Base-by-base conservation (phyloP, 108 stramenopile species). In the Poteriospumella lacustris region DNA sequence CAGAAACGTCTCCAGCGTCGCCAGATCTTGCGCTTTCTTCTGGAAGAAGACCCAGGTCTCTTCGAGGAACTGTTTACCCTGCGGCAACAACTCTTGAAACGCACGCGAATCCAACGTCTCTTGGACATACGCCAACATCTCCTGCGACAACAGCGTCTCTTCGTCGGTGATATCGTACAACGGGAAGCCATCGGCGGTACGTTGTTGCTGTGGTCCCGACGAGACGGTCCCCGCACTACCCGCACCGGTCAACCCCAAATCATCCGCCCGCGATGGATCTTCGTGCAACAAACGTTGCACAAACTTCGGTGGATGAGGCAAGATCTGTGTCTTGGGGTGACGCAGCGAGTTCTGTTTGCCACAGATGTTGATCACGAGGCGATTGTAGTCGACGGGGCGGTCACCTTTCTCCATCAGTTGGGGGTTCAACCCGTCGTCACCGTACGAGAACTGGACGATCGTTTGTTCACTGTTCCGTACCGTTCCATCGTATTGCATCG, bases 371-470 rank as follows among this genome's bases (percentile, higher is more conserved):
- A 0, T 28, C 1, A 29, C n/a, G 39, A 29, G 24, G 31, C 12
- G 28, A 15, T 0, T 2, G 19, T 39, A 36, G 19, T 58, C 59
- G 1, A 77, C 38, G 0, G 92, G 94, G 28, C 91, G 73, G 68
- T 91, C 92, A 59, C 92, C 94, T 76, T 88, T 89, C 87, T 96
- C 96, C 98, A 99, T 99, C 43, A 81, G 81, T 52, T 86, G 89
- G 58, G 98, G 98, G 76, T 96, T 92, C 68, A 99, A 86, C 40
- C 92, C 91, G 81, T 97, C 98, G 76, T 99, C 98, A 24, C 97
- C 97, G 80, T 97, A 99, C 15, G 86, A 88, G 79, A 97, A 97
- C 78, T 99, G 98, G 0, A 99, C 95, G 58, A 99, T 91, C 34
- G 93, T 92, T 68, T 91, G 91, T 79, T 95, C 94, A 59, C 90